These are phyloP conservation scores for Discostella pseudostelligera DNA, from an alignment of 108 stramenopile genomes.

Conservation along the genomic window DNA sequence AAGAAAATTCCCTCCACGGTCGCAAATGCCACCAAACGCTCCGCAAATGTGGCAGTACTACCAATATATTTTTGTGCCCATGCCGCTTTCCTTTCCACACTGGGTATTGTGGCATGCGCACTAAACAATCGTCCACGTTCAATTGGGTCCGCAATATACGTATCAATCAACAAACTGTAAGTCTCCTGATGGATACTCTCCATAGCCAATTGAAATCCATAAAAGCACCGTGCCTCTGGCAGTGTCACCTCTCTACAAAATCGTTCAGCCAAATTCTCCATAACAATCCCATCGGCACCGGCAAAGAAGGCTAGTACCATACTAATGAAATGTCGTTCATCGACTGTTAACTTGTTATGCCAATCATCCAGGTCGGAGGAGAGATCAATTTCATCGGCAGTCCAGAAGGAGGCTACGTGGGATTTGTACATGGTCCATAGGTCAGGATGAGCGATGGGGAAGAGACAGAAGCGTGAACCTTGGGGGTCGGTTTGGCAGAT, in stretches of 20 bases:
- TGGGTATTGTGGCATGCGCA: conserved; percentile 74
- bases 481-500: conserved; percentile 76
- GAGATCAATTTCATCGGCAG: conserved; percentile 96
- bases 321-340: conserved; percentile 87
- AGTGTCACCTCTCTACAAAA: conserved; percentile 85
- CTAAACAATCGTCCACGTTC: conserved; percentile 70
- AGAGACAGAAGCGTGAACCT: conserved; percentile 86
- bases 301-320: conserved; percentile 88
- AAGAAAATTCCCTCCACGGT: conserved; percentile 94
- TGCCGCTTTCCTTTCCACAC: conserved; percentile 79
- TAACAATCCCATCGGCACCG: conserved; percentile 89
- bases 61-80: conserved; percentile 87
- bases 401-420: conserved; percentile 97
- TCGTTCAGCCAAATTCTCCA: conserved; percentile 84
- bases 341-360: conserved; percentile 75
- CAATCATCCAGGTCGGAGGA: conserved; percentile 90
- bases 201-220: conserved; percentile 93
- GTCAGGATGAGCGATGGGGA: conserved; percentile 88
- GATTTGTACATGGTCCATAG: conserved; percentile 98
- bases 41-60: conserved; percentile 71
- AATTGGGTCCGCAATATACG: conserved; percentile 76
- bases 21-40: conserved; percentile 89
- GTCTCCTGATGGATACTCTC: conserved; percentile 92
- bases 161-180: conserved; percentile 86
- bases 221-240: conserved; percentile 90